Conservation (phyloP, 306 rosid genomes). For the Quercus alba region DNA sequence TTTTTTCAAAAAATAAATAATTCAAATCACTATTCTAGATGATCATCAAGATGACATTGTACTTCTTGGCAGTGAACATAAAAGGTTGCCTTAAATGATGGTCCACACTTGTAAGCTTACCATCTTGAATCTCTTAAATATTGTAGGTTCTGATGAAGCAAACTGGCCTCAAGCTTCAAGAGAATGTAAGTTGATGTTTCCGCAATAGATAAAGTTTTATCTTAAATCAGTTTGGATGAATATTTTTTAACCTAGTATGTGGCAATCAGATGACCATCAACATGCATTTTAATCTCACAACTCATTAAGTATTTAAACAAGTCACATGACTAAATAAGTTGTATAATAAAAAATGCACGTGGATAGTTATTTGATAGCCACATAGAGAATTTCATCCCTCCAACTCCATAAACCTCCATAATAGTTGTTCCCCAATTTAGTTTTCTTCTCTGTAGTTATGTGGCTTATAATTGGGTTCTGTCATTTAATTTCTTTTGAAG, state of each 20-base stretch:
- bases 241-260: too few species aligned
- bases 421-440: slow-evolving; percentile 12
- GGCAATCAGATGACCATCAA: too few species aligned
- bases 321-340: too few species aligned
- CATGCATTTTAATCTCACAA: too few species aligned
- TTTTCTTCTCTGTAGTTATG: slow-evolving; percentile 13
- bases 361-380: too few species aligned
- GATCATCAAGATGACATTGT: neutral
- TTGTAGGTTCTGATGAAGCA: slow-evolving; percentile 83
- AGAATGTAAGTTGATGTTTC: slow-evolving; percentile 55
- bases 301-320: too few species aligned
- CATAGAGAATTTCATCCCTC: too few species aligned
- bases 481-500: slow-evolving; percentile 4
- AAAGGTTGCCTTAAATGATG: slow-evolving; percentile 15
- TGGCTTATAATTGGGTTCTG: slow-evolving; percentile 7
- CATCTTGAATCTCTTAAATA: slow-evolving; percentile 15
- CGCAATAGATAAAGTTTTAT: neutral
- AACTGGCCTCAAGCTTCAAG: slow-evolving; percentile 77
- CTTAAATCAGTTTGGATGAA: too few species aligned
- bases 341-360: too few species aligned
- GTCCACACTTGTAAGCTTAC: slow-evolving; percentile 16
- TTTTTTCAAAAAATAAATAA: too few species aligned
- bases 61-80: neutral
- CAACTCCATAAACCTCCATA: neutral
- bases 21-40: neutral